A percentile compares a stretch with the other conserved stretches of the same genome.
These are phyloP conservation scores for Aureobasidium leucospermi DNA, from an alignment of 2,329 filamentous ascomycete genomes.

Conservation along the genomic window DNA sequence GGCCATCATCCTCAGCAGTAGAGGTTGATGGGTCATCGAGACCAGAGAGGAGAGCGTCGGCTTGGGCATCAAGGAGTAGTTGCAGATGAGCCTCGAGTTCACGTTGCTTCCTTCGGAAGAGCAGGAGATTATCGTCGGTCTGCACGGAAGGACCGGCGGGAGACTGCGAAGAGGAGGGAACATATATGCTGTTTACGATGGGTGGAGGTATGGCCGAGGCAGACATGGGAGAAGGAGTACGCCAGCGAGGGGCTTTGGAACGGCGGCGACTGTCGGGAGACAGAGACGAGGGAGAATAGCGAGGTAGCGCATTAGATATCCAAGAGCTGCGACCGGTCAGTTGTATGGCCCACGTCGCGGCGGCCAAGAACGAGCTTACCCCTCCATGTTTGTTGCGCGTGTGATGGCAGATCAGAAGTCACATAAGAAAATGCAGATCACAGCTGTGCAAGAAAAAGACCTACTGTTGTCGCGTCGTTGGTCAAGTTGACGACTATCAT, in stretches of 20 bases:
- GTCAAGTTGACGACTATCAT: background rate
- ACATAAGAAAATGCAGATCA: background rate
- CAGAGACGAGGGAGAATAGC: constrained; percentile 6
- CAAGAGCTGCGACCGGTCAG: constrained; percentile 12
- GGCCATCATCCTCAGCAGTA: constrained; percentile 31
- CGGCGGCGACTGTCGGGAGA: constrained; percentile 3
- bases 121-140: constrained; percentile 11
- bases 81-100: constrained; percentile 53
- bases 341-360: background rate
- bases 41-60: constrained; percentile 48
- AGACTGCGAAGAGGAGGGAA: constrained; percentile 8
- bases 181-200: constrained; percentile 27
- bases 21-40: constrained; percentile 28
- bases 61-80: constrained; percentile 53
- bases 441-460: background rate
- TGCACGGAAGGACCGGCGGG: background rate
- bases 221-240: constrained; percentile 25
- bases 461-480: background rate
- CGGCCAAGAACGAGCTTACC: background rate
- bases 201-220: constrained; percentile 30
- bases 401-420: background rate
- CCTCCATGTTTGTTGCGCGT: constrained; percentile 1
- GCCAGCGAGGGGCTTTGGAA: constrained; percentile 25
- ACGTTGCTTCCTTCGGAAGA: constrained; percentile 29
- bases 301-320: constrained; percentile 8